These are phyloP conservation scores for Termitomyces sp. DNA, from an alignment of 768 basidiomycete genomes.

Conservation along the genomic window DNA sequence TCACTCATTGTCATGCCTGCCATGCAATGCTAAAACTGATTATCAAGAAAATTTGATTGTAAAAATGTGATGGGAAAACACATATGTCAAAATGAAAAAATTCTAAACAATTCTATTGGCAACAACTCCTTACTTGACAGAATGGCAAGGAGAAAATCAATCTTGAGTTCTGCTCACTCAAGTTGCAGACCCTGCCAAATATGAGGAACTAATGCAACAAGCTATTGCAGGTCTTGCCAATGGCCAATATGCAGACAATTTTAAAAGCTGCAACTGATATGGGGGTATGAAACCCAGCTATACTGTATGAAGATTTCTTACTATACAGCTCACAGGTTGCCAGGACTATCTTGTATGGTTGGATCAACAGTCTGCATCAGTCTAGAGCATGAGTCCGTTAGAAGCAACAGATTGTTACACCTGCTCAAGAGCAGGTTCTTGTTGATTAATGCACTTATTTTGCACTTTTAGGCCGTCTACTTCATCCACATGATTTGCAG, in stretches of 20 bases:
- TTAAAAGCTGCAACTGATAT: neutral
- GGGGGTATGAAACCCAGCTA: neutral
- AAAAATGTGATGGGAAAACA: too few species aligned
- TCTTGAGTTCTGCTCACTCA: too few species aligned
- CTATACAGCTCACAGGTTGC: neutral
- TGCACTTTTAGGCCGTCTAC: neutral
- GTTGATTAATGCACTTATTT: neutral
- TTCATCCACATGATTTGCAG: neutral
- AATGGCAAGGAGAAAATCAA: too few species aligned
- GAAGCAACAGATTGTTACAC: neutral
- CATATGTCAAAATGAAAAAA: too few species aligned
- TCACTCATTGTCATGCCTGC: too few species aligned
- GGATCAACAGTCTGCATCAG: neutral
- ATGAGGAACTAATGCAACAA: neutral
- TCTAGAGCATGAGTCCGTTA: neutral
- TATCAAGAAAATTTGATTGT: too few species aligned
- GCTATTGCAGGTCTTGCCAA: neutral
- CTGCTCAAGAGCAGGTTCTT: neutral
- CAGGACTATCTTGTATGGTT: neutral
- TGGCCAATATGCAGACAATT: neutral
- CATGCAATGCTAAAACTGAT: too few species aligned
- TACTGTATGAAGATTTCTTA: neutral
- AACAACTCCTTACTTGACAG: too few species aligned
- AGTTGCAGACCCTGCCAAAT: neutral
- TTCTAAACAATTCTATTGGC: too few species aligned